A percentile compares a stretch with the other conserved stretches of the same genome.
Evolutionary conservation across 192 early-diverging fungal species (phyloP).

Genomic region (Coemansia sp.): DNA sequence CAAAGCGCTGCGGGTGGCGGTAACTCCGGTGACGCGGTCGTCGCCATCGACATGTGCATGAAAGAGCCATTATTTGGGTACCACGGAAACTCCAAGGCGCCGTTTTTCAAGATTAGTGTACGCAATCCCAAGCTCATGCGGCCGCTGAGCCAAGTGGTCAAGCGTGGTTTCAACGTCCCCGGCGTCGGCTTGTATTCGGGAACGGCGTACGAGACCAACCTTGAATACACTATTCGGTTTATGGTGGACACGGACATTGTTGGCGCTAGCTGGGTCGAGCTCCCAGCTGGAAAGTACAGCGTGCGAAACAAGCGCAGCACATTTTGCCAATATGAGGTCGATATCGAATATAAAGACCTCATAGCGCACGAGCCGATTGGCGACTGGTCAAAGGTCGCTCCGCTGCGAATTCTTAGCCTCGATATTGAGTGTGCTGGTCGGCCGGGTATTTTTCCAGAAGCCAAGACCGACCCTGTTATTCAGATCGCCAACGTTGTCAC

Average conservation of each 20-base stretch:
- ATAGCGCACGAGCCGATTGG: conserved; percentile 84
- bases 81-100: conserved; percentile 76
- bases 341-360: conserved; percentile 73
- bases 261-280: conserved; percentile 93
- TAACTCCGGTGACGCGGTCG: conserved; percentile 21
- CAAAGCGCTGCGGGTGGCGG: conserved; percentile 39
- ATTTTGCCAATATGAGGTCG: conserved; percentile 81
- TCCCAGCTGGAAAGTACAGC: conserved; percentile 77
- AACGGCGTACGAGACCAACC: conserved; percentile 85
- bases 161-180: conserved; percentile 62
- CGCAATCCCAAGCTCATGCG: conserved; percentile 59
- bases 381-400: conserved; percentile 93
- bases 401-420: conserved; percentile 91
- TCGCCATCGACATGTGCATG: conserved; percentile 64
- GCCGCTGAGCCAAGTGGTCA: conserved; percentile 41
- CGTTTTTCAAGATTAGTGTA: conserved; percentile 79
- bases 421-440: conserved; percentile 99
- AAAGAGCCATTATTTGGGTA: conserved; percentile 88
- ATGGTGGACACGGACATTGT: conserved; percentile 91
- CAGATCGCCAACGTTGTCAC: conserved; percentile 97
- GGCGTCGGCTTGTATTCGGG: conserved; percentile 59
- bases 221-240: conserved; percentile 84
- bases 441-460: conserved; percentile 94
- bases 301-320: conserved; percentile 46
- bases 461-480: conserved; percentile 90